These are phyloP conservation scores for Dendrobium huoshanense DNA, from an alignment of 106 monocot species.

Conservation along the genomic window DNA sequence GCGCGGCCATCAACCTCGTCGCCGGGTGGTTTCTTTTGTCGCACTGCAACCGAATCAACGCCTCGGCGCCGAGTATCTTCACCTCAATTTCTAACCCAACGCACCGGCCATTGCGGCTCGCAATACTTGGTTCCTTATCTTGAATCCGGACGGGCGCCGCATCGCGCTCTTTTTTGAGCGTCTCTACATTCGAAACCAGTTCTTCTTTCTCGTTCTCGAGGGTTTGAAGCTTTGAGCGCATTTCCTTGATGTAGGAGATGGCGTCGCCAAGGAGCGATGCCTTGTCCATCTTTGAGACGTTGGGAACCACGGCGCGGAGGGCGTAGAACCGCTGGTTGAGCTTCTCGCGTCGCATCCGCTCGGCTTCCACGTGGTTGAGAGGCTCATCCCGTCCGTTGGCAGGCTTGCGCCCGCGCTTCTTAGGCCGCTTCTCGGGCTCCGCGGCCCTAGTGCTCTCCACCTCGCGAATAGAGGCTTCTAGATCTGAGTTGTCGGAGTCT, in stretches of 20 bases:
- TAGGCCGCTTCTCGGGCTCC: slow-evolving; percentile 55
- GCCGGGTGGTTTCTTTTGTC: slow-evolving; percentile 51
- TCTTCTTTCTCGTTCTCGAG: slow-evolving; percentile 46
- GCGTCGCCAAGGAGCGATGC: slow-evolving; percentile 88
- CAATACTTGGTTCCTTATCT: neutral
- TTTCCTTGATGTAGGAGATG: slow-evolving; percentile 76
- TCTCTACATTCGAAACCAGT: slow-evolving; percentile 29
- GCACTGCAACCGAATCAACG: slow-evolving; percentile 54
- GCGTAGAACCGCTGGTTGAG: slow-evolving; percentile 96
- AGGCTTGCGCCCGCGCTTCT: slow-evolving; percentile 79
- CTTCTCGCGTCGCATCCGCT: slow-evolving; percentile 85
- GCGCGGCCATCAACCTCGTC: slow-evolving; percentile 46
- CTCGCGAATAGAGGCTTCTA: slow-evolving; percentile 72
- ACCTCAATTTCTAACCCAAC: slow-evolving; percentile 50
- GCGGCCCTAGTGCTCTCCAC: slow-evolving; percentile 48
- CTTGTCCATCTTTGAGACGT: slow-evolving; percentile 97
- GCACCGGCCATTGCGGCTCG: slow-evolving; percentile 16
- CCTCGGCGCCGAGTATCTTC: slow-evolving; percentile 54
- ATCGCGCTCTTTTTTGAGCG: slow-evolving; percentile 29
- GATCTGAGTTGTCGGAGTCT: slow-evolving; percentile 69
- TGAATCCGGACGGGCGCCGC: neutral
- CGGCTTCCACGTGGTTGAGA: slow-evolving; percentile 89
- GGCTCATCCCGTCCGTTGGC: slow-evolving; percentile 88
- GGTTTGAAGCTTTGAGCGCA: slow-evolving; percentile 29
- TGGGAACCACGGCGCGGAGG: slow-evolving; percentile 87